Conservation (phyloP, 805 yeast genomes). For the Pichia paraexigua region DNA sequence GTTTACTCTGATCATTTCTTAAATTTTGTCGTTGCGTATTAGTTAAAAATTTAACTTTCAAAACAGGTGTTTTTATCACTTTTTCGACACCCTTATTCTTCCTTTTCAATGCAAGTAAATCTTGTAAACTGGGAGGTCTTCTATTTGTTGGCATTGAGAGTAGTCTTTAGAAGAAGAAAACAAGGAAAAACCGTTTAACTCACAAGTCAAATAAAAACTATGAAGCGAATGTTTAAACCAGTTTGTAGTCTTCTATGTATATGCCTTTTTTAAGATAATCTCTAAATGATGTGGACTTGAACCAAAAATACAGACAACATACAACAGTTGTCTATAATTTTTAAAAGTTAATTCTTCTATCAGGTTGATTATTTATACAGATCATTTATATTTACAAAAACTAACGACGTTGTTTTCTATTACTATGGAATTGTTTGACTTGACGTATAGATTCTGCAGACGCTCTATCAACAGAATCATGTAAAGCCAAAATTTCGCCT, state of each 20-base stretch:
- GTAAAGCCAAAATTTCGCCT: conserved; percentile 66
- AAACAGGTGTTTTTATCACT: background rate
- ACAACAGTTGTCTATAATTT: no score
- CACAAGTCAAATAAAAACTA: no score
- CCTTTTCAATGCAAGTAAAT: conserved; percentile 24
- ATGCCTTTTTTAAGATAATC: no score
- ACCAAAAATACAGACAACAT: no score
- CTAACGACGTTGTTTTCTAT: conserved; percentile 11
- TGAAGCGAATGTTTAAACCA: no score
- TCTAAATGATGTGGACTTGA: no score
- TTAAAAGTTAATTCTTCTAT: background rate
- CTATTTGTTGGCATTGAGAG: conserved; percentile 2
- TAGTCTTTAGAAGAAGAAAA: background rate
- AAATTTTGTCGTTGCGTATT: conserved; percentile 36
- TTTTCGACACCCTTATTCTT: conserved; percentile 25
- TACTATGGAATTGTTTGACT: conserved; percentile 55
- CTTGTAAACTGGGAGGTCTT: conserved; percentile 32
- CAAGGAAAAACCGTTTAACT: no score
- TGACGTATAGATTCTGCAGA: conserved; percentile 80
- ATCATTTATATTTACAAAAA: background rate
- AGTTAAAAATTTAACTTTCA: conserved; percentile 32
- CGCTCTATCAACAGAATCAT: conserved; percentile 86
- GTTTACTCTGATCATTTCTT: conserved; percentile 14
- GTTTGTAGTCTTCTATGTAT: no score
- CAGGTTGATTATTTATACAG: background rate